A percentile compares a stretch with the other conserved stretches of the same genome.
These are phyloP conservation scores for Aegilops speltoides DNA, from an alignment of 176 grass and related monocot genomes.

Conservation along the genomic window DNA sequence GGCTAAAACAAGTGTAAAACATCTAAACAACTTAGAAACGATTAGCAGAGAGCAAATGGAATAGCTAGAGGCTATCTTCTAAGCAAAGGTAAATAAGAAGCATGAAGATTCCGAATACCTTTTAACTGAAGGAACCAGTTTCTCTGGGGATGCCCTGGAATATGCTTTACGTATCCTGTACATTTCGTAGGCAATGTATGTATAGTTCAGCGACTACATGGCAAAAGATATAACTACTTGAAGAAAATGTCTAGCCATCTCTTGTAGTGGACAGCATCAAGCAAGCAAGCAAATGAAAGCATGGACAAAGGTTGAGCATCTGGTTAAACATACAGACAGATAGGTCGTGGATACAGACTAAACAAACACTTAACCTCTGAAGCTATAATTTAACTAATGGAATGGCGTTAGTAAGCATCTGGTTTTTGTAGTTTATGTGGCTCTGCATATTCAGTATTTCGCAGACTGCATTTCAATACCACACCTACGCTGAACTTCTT, in stretches of 20 bases:
- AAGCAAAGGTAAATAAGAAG: not conserved
- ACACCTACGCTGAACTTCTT: not conserved
- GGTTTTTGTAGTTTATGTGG: not conserved
- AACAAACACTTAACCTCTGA: not conserved
- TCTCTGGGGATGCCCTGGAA: constrained; percentile 40
- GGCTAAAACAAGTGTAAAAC: not conserved
- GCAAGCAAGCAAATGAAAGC: constrained; percentile 15
- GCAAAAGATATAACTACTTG: not conserved
- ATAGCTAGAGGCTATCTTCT: not conserved
- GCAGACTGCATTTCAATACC: not conserved
- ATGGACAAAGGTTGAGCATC: not conserved
- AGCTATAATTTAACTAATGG: constrained; percentile 10
- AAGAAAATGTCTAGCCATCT: not conserved
- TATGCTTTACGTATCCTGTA: constrained; percentile 52
- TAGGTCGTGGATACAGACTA: not conserved
- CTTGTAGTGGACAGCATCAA: not conserved
- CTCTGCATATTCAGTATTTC: not conserved
- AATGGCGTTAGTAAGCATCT: not conserved
- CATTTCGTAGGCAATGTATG: not conserved
- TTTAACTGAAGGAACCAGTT: constrained; percentile 35
- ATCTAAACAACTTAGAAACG: not conserved
- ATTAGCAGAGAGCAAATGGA: not conserved
- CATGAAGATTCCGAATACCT: constrained; percentile 37
- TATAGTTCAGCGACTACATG: constrained; percentile 9
- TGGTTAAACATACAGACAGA: not conserved